Base-by-base conservation (phyloP, 202 grass and related monocot species). In the Zoysia matrella region DNA sequence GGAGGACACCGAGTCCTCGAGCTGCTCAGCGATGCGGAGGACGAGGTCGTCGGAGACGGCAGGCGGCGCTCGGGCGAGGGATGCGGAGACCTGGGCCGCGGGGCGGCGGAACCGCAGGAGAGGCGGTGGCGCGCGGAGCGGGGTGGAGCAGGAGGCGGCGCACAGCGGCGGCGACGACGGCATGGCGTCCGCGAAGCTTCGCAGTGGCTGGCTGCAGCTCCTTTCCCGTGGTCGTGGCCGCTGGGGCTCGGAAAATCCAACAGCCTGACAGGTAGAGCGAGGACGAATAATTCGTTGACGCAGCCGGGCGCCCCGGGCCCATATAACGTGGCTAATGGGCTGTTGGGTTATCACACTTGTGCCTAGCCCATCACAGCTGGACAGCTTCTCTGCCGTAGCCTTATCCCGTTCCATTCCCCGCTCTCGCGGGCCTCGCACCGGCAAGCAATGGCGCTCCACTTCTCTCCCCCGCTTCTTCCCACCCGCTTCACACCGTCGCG, bases 21-120 rank as follows among this genome's bases (percentile, higher is more conserved):
- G 87, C 90, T 98, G 90, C 84, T 98, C 96, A 51, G 96, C 96
- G 87, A 98, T 95, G 82, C 92, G 90, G 74, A 95, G 88, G 74
- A 98, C 91, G 18, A 89, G 85, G 79, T 92, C 90, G 77, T 98
- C 90, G 62, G 90, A 95, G 60, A 95, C 82, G 55, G 90, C 85
- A 5, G 88, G 89, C 52, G 69, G 22, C 61, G 86, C 15, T 41
- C 82, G 84, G 45, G 87, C 2, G 51, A 73, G 22, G 50, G 65
- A 42, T 72, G 82, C 44, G 69, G 70, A 1, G 7, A 71, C 44
- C 0, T 8, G n/a, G 13, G 61, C n/a, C 1, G 52, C 10, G 0
- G 39, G 3, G 48, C 58, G 80, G 4, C 69, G 87, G 75, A 70
- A 51, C 4, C 85, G 71, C 8, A 72, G 40, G 39, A 67, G 14